Evolutionary conservation across 441 rosid genomes (phyloP), one percentile per base, ranked within the genome.

Genomic region (Adansonia grandidieri): DNA sequence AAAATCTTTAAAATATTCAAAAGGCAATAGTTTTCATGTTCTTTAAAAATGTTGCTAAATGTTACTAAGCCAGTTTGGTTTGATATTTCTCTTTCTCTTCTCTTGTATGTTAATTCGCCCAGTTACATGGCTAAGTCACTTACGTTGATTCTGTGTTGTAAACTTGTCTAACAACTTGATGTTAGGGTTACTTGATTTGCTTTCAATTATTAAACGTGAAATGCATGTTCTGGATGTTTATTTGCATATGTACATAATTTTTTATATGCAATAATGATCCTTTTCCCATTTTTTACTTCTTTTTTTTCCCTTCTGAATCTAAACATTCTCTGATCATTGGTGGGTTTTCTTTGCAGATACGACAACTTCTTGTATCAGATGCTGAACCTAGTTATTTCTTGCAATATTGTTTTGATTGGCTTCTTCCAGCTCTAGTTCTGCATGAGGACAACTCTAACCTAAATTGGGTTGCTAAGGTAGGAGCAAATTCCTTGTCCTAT

Each of bases 321-420:
- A 57, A 73, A 57, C 9, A 20, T 58, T 65, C n/a, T 22, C 66
- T 79, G 56, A 50, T 64, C 24, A 74, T 78, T 73, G 71, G 71
- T 80, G 44, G 54, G 51, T 78, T 14, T 77, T 86, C 57, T 79
- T 80, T 80, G 83, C 88, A 93, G 98, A 87, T 90, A 82, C 82
- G 98, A 10, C 87, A 87, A 47, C 87, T 92, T 81, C 92, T 95
- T 76, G 81, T 92, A 78, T 85, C 78, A 70, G 91, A 89, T 74
- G 87, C 92, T 53, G 95, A 95, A 82, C 96, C 97, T 6, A 83
- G 89, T 79, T 83, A 82, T 85, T 97, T 97, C 84, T 81, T 97
- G 81, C 97, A 90, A 87, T 90, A 87, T 81, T 93, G 96, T 82
- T 92, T 95, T 85, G 86, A 82, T 47, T 95, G 99, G 99, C 93